Base-by-base conservation (phyloP, 2,329 filamentous ascomycete species). In the Trichoderma atroviride region DNA sequence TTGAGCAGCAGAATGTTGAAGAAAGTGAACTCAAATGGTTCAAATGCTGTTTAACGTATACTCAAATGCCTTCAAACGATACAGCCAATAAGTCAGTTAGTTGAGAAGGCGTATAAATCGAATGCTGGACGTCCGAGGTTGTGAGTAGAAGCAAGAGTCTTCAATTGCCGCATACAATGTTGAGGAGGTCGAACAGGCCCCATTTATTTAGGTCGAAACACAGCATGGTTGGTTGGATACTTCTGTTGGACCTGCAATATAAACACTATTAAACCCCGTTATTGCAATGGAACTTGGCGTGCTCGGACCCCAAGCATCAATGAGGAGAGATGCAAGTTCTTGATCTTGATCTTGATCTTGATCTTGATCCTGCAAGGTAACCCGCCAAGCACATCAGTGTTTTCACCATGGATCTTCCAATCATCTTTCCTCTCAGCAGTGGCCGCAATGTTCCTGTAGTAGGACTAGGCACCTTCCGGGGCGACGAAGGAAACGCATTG, bases 381-480 rank as follows among this genome's bases (percentile, higher is more conserved):
- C 10, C 33, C 5, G 4, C 19, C 35, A 56, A 22, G 3, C 3
- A 22, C 61, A 40, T 19, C 22, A 27, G 9, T 50, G 0, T 33
- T 31, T 37, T 11, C 22, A 2, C 61, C 3, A 64, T 65, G 62
- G 24, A 47, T 9, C 24, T 43, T 5, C 52, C 62, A 19, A 29
- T 29, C 5, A 5, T 9, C 7, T 56, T 56, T 13, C 7, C 33
- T 19, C 62, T 65, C 4, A 65, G 19, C 13, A 65, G 43, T 57
- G 52, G 62, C 33, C 1, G 47, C 13, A 24, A 13, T 47, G 24
- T 65, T 13, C 62, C 62, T 22, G 35, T 35, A 2, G 53, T 65
- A 27, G 62, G 52, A 3, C 62, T 65, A 19, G 52, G 62, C 13
- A 65, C 62, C 13, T 65, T 65, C 27, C 52, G 57, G 14, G 62